A percentile compares a stretch with the other conserved stretches of the same genome.
These are phyloP conservation scores for Inonotus hispidus DNA, from an alignment of 1,284 basidiomycete species.

Conservation along the genomic window DNA sequence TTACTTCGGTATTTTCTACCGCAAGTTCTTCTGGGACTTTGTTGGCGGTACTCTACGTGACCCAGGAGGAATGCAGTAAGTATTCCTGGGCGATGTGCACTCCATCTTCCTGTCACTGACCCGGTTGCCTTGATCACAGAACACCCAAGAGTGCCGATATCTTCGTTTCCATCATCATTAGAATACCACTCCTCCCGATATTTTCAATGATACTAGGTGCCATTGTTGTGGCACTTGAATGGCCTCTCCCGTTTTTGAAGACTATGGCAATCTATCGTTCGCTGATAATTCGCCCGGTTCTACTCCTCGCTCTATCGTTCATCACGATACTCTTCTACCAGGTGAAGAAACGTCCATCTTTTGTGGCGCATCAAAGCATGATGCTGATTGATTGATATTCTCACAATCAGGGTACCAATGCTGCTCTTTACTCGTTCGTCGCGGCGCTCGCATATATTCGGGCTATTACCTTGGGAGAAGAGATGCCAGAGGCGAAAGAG, in stretches of 20 bases:
- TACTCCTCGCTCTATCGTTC: slow-evolving; percentile 60
- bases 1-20: slow-evolving; percentile 74
- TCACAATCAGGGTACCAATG: slow-evolving; percentile 62
- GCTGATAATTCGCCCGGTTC: slow-evolving; percentile 54
- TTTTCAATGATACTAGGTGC: slow-evolving; percentile 55
- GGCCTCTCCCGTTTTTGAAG: slow-evolving; percentile 56
- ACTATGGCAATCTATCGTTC: slow-evolving; percentile 56
- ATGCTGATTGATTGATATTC: not conserved
- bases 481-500: slow-evolving; percentile 57
- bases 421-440: slow-evolving; percentile 64
- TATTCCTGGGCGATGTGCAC: slow-evolving; percentile 22
- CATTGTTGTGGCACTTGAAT: slow-evolving; percentile 59
- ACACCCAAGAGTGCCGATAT: slow-evolving; percentile 55
- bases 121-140: slow-evolving; percentile 33
- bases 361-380: not conserved
- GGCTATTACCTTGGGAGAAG: slow-evolving; percentile 59
- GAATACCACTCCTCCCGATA: slow-evolving; percentile 66
- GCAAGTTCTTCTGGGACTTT: slow-evolving; percentile 92
- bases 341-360: slow-evolving; percentile 36
- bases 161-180: slow-evolving; percentile 71
- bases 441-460: slow-evolving; percentile 61
- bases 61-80: slow-evolving; percentile 77
- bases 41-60: slow-evolving; percentile 62
- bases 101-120: not conserved
- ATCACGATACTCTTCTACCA: slow-evolving; percentile 75